Conservation (phyloP, 2,329 filamentous ascomycete species). For the Rutstroemia sp. region DNA sequence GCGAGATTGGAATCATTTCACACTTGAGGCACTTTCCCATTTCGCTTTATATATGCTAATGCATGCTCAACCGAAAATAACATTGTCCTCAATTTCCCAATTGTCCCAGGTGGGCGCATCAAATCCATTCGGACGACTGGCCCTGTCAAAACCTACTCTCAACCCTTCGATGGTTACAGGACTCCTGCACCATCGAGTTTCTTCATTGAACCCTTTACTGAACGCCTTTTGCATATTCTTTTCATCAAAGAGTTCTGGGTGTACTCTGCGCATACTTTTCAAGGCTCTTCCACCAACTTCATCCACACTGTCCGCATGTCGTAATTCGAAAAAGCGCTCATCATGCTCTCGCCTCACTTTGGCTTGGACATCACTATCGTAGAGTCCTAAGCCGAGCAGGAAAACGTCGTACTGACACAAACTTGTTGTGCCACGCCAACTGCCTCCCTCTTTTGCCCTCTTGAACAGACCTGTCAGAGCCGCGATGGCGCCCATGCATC, state of each 20-base stretch:
- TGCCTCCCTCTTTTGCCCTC: conserved; percentile 55
- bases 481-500: conserved; percentile 63
- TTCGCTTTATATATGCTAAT: not conserved
- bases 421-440: conserved; percentile 57
- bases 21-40: not conserved
- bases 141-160: conserved; percentile 24
- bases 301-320: conserved; percentile 28
- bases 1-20: not conserved
- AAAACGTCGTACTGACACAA: conserved; percentile 63
- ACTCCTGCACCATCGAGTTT: conserved; percentile 28
- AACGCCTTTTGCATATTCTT: conserved; percentile 23
- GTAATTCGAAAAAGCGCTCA: conserved; percentile 22
- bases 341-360: conserved; percentile 20
- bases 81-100: conserved; percentile 21
- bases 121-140: conserved; percentile 41
- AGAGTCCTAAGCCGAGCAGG: conserved; percentile 52
- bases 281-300: conserved; percentile 25
- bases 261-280: conserved; percentile 23
- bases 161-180: conserved; percentile 25
- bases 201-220: conserved; percentile 22
- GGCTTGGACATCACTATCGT: conserved; percentile 45
- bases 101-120: conserved; percentile 40
- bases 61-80: conserved; percentile 17
- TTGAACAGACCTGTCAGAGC: conserved; percentile 57
- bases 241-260: conserved; percentile 28